Conservation (phyloP, 768 basidiomycete species). For the Paxillus ammoniavirescens region DNA sequence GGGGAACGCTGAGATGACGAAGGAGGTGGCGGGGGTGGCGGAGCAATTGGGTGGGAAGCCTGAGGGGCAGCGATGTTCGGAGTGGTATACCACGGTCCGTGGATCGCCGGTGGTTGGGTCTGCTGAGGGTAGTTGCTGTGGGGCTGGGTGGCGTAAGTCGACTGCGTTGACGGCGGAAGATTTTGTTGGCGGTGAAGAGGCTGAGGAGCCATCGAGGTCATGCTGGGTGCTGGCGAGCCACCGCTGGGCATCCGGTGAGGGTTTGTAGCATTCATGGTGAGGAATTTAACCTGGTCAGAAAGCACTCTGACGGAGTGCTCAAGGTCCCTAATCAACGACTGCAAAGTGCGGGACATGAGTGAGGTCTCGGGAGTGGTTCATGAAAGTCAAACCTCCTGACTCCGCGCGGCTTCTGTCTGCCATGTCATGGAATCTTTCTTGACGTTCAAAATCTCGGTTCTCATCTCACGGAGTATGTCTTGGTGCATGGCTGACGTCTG, state of each 20-base stretch:
- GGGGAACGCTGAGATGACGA: slow-evolving; percentile 48
- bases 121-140: slow-evolving; percentile 30
- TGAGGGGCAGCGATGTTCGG: slow-evolving; percentile 74
- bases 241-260: slow-evolving; percentile 32
- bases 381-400: slow-evolving; percentile 63
- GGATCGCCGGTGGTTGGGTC: slow-evolving; percentile 30
- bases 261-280: slow-evolving; percentile 53
- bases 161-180: slow-evolving; percentile 37
- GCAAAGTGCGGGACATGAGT: slow-evolving; percentile 10
- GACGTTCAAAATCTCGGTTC: slow-evolving; percentile 69
- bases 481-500: slow-evolving; percentile 78
- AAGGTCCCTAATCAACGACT: slow-evolving; percentile 78
- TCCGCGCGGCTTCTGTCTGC: slow-evolving; percentile 76
- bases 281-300: slow-evolving; percentile 80
- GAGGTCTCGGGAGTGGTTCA: background rate
- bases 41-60: slow-evolving; percentile 74
- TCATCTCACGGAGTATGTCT: slow-evolving; percentile 73
- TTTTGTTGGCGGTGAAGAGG: slow-evolving; percentile 36
- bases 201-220: slow-evolving; percentile 36
- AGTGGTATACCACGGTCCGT: slow-evolving; percentile 54
- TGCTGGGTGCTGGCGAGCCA: slow-evolving; percentile 33
- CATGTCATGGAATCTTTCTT: slow-evolving; percentile 79
- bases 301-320: slow-evolving; percentile 74
- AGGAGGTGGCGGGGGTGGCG: slow-evolving; percentile 49
- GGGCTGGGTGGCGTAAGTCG: slow-evolving; percentile 31